These are phyloP conservation scores for Hypocreales sp. DNA, from an alignment of 2,329 filamentous ascomycete genomes.

Conservation along the genomic window DNA sequence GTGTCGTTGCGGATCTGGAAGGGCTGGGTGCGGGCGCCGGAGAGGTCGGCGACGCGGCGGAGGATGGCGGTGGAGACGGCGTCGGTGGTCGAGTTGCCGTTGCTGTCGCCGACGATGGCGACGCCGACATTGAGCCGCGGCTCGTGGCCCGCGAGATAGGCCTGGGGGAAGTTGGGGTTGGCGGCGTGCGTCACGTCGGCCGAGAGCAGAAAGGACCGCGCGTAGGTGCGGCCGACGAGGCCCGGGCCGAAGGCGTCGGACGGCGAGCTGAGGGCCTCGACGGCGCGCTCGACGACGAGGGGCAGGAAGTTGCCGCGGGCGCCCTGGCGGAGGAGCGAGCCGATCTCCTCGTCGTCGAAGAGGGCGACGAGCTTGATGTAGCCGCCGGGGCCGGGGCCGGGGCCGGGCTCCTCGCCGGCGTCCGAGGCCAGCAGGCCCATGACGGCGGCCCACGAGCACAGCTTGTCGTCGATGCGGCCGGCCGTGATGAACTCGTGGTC, in stretches of 20 bases:
- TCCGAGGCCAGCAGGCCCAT: constrained; percentile 60
- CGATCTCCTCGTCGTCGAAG: constrained; percentile 96
- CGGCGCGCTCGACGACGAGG: constrained; percentile 62
- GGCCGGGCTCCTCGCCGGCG: constrained; percentile 29
- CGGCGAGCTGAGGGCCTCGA: constrained; percentile 47
- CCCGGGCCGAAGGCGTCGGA: constrained; percentile 33
- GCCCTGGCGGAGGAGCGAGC: constrained; percentile 78
- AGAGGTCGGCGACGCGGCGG: constrained; percentile 60
- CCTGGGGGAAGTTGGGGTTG: constrained; percentile 80
- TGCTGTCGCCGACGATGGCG: constrained; percentile 64
- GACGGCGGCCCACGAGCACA: constrained; percentile 86
- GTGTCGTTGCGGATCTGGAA: constrained; percentile 95
- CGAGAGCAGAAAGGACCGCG: constrained; percentile 81
- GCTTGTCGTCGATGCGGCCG: constrained; percentile 91
- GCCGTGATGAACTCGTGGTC: constrained; percentile 92
- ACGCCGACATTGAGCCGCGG: constrained; percentile 83
- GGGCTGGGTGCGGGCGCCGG: constrained; percentile 56
- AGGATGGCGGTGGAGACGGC: constrained; percentile 71
- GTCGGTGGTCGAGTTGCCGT: constrained; percentile 95
- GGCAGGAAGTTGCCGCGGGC: constrained; percentile 82
- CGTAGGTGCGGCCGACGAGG: constrained; percentile 67
- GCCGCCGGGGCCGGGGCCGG: too few relatives aligned
- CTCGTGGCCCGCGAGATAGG: constrained; percentile 73
- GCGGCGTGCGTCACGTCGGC: constrained; percentile 89
- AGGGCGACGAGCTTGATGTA: constrained; percentile 82